Base-by-base conservation (phyloP, 192 early-diverging fungal species). In the Backusella liffmaniae region DNA sequence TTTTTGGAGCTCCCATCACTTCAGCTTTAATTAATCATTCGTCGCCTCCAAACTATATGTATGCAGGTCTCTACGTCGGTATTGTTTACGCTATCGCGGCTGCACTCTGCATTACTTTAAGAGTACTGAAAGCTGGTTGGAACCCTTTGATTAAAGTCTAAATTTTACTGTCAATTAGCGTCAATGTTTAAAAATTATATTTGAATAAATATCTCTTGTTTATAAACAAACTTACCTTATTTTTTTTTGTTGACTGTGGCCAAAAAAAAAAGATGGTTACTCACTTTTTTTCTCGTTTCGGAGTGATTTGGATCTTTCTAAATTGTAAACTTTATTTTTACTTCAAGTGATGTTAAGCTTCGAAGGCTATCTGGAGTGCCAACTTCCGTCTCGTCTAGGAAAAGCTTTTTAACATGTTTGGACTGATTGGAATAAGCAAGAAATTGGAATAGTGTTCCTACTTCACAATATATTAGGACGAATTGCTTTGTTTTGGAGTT, bases 1-100 rank as follows among this genome's bases (percentile, higher is more conserved):
- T 83, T 13, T 69, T 83, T 12, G 82, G 79, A 34, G 78, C 79
- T 10, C 82, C 82, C 6, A 77, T 83, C 35, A 79, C 79, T 5
- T 80, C 79, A 9, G 79, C 76, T 9, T 75, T 80, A 15, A 71
- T 83, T 23, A 59, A 72, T 16, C 73, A 59, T 41, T 66, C 73
- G 26, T 18, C 15, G 3, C 56, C 21, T 29, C 56, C 56, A 29
- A 74, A 66, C 12, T 74, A 74, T 66, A 39, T 41, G 41, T 74
- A 74, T 36, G 73, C 73, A 18, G 73, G 56, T 29, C 56, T 62
- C 29, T 74, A 62, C 35, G 73, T 62, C n/a, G 73, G 73, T 21
- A 30, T 62, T 42, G 65, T 62, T 10, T 56, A 66, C 7, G 65
- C 41, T 21, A 62, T 62, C 66, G 73, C 56, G 9, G 73, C 56